These are phyloP conservation scores for Platanthera guangdongensis DNA, from an alignment of 106 monocot species.

Conservation along the genomic window DNA sequence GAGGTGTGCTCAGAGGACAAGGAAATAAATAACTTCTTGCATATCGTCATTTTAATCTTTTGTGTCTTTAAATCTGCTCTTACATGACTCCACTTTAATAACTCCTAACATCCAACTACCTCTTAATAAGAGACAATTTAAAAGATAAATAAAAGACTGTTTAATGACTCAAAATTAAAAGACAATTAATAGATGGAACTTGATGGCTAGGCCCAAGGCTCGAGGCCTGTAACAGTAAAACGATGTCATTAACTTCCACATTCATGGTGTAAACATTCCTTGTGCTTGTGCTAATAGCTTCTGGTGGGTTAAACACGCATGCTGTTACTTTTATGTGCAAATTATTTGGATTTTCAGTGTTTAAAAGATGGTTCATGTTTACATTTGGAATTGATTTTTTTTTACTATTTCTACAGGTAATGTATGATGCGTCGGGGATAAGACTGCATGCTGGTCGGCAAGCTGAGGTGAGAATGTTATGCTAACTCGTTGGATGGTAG, in stretches of 20 bases:
- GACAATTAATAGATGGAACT: too few relatives aligned
- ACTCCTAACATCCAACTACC: too few relatives aligned
- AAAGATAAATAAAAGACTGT: too few relatives aligned
- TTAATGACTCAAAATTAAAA: too few relatives aligned
- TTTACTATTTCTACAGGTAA: conserved; percentile 34
- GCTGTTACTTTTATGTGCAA: neutral
- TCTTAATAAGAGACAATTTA: too few relatives aligned
- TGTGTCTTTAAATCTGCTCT: too few relatives aligned
- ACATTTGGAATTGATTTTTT: neutral
- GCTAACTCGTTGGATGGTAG: neutral
- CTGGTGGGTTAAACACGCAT: neutral
- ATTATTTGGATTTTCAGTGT: neutral
- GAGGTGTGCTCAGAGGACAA: too few relatives aligned
- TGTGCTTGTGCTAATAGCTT: neutral
- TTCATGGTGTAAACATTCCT: neutral
- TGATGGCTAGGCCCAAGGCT: too few relatives aligned
- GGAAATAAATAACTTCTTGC: too few relatives aligned
- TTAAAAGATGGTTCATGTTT: neutral
- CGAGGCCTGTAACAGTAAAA: neutral
- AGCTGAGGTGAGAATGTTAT: conserved; percentile 51
- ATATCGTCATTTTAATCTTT: too few relatives aligned
- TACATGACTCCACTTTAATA: too few relatives aligned
- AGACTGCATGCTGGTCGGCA: conserved; percentile 67
- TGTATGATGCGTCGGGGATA: conserved; percentile 76
- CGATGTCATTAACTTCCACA: neutral